Evolutionary conservation across 2,329 filamentous ascomycete genomes (phyloP).

Genomic region (Fusarium sp.): DNA sequence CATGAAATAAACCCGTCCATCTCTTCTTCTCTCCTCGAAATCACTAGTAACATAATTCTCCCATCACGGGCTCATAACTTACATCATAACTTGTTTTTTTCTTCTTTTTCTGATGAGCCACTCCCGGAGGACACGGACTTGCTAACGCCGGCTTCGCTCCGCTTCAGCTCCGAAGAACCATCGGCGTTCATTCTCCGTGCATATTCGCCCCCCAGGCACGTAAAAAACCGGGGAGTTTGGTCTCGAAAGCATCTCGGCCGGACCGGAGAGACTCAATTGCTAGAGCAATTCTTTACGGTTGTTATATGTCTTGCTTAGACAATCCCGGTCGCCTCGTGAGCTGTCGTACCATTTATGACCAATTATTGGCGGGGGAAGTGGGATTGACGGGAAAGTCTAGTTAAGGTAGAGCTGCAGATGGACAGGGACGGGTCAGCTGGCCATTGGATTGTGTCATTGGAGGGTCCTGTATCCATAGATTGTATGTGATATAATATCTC

Average conservation of each 20-base stretch:
- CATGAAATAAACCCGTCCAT: not conserved
- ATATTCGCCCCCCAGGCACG: constrained; percentile 3
- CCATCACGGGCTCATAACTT: constrained; percentile 9
- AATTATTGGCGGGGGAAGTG: constrained; percentile 28
- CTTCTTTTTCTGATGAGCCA: constrained; percentile 1
- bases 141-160: constrained; percentile 29
- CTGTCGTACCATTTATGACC: constrained; percentile 43
- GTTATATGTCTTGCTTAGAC: not conserved
- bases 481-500: constrained; percentile 38
- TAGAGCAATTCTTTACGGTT: not conserved
- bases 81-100: constrained; percentile 4
- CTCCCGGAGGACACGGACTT: constrained; percentile 34
- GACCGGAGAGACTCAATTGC: not conserved
- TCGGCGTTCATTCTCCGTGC: constrained; percentile 37
- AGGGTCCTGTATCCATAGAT: constrained; percentile 16
- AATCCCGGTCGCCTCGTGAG: constrained; percentile 1
- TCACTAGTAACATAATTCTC: not conserved
- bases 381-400: constrained; percentile 7
- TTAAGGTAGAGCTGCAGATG: constrained; percentile 18
- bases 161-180: constrained; percentile 38
- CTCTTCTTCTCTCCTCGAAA: not conserved
- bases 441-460: constrained; percentile 35
- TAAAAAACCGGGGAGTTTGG: not conserved
- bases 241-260: constrained; percentile 22
- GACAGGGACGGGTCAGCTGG: constrained; percentile 28